These are phyloP conservation scores for Pythium sukuiense DNA, from an alignment of 352 stramenopile species.

Conservation along the genomic window DNA sequence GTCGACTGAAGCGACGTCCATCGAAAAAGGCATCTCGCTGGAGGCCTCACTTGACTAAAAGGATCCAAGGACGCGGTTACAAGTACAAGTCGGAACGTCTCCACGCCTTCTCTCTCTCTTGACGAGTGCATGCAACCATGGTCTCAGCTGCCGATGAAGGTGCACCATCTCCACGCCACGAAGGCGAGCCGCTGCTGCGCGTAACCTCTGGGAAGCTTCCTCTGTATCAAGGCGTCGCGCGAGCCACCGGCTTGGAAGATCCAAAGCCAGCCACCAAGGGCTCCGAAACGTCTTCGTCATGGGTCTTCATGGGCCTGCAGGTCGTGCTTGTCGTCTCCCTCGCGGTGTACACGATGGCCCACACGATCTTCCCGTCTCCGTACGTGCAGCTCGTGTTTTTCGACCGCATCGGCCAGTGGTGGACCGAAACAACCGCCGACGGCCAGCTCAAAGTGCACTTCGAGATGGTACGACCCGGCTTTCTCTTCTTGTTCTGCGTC, in stretches of 20 bases:
- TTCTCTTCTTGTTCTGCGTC: constrained; percentile 53
- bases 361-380: constrained; percentile 26
- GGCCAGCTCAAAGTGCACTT: constrained; percentile 35
- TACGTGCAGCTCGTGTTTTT: constrained; percentile 23
- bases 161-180: background rate
- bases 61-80: background rate
- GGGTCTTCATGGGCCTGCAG: constrained; percentile 25
- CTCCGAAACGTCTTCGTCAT: background rate
- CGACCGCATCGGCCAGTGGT: constrained; percentile 16
- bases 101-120: too few species aligned
- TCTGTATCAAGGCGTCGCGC: background rate
- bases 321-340: constrained; percentile 38
- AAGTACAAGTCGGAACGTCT: background rate
- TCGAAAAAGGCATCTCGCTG: background rate
- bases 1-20: background rate
- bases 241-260: background rate
- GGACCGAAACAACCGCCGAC: constrained; percentile 19
- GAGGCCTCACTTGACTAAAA: background rate
- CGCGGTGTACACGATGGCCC: constrained; percentile 39
- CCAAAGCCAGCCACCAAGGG: background rate
- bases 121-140: background rate
- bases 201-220: background rate
- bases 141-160: constrained; percentile 12
- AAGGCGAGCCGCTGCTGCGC: constrained; percentile 15
- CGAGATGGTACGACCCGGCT: constrained; percentile 57